Percentiles rank a stretch among this genome's conserved stretches.
phyloP scores from a whole-genome alignment of 148 eudicot species.

The Drosera capensis region DNA sequence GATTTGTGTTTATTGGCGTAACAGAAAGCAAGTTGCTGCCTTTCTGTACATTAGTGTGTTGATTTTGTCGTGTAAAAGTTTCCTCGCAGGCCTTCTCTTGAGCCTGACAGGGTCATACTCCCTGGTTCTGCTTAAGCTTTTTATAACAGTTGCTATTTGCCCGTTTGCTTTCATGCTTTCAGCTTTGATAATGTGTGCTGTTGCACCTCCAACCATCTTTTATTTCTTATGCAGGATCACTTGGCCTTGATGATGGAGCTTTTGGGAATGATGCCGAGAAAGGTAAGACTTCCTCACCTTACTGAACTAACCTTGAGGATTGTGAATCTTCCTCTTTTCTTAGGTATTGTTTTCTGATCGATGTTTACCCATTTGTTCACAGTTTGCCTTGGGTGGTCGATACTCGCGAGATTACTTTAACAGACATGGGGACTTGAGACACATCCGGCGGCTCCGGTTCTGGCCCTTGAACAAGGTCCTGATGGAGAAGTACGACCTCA shows the following conservation, averaged over 20 bases:
- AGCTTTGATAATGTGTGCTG: background rate
- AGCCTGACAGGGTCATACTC: too few relatives aligned
- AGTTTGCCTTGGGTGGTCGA: constrained; percentile 46
- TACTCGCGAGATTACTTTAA: constrained; percentile 53
- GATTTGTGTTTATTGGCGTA: too few relatives aligned
- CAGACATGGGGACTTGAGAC: constrained; percentile 51
- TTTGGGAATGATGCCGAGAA: constrained; percentile 56
- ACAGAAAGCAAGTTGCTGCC: too few relatives aligned
- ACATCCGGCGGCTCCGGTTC: constrained; percentile 48
- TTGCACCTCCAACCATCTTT: background rate
- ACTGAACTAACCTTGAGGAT: too few relatives aligned
- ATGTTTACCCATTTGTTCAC: constrained; percentile 5
- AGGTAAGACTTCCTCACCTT: constrained; percentile 26
- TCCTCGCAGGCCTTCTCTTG: too few relatives aligned
- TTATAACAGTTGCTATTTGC: too few relatives aligned
- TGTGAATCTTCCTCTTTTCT: background rate
- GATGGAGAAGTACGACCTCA: constrained; percentile 43
- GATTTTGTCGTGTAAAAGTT: too few relatives aligned
- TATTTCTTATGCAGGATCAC: constrained; percentile 27
- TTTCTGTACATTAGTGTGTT: too few relatives aligned
- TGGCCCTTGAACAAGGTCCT: constrained; percentile 52
- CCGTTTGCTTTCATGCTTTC: background rate
- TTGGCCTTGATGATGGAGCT: constrained; percentile 60
- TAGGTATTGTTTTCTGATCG: constrained; percentile 5
- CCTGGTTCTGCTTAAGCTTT: too few relatives aligned